phyloP scores from a whole-genome alignment of 2,329 filamentous ascomycete genomes.

The Coniochaeta sp. region DNA sequence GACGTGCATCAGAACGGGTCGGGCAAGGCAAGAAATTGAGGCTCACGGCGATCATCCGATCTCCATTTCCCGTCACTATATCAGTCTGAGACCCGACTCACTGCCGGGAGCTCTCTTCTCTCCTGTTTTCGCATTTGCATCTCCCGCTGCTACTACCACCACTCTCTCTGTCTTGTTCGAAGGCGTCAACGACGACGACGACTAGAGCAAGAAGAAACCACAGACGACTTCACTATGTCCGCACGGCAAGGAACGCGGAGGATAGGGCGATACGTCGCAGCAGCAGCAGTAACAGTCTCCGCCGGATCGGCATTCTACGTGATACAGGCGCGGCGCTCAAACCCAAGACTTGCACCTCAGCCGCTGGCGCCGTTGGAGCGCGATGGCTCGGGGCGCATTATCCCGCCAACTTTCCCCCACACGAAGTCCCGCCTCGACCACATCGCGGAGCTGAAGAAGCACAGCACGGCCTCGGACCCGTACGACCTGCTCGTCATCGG shows the following conservation, averaged over 20 bases:
- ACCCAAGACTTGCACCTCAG: background rate
- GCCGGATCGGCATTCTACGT: background rate
- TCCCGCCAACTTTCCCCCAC: constrained; percentile 27
- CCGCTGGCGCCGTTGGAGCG: constrained; percentile 11
- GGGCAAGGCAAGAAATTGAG: background rate
- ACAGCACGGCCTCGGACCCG: constrained; percentile 24
- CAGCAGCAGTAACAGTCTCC: background rate
- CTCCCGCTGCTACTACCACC: background rate
- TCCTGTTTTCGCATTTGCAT: background rate
- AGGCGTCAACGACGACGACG: background rate
- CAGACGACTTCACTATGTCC: background rate
- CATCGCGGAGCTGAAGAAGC: constrained; percentile 27
- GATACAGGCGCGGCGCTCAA: background rate
- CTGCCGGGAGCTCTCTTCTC: background rate
- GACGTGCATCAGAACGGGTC: background rate
- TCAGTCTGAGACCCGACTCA: background rate
- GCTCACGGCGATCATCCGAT: background rate
- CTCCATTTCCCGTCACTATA: background rate
- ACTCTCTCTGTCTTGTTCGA: background rate
- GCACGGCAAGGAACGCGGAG: background rate
- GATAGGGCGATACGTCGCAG: constrained; percentile 2
- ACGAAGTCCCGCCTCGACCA: constrained; percentile 27
- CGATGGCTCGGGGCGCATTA: constrained; percentile 27
- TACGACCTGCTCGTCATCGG: constrained; percentile 68
- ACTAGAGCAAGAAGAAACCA: background rate